Percentiles rank a stretch among this genome's conserved stretches.
These are phyloP conservation scores for Rhodosporidiobolus odoratus DNA, from an alignment of 768 basidiomycete species.

Conservation along the genomic window DNA sequence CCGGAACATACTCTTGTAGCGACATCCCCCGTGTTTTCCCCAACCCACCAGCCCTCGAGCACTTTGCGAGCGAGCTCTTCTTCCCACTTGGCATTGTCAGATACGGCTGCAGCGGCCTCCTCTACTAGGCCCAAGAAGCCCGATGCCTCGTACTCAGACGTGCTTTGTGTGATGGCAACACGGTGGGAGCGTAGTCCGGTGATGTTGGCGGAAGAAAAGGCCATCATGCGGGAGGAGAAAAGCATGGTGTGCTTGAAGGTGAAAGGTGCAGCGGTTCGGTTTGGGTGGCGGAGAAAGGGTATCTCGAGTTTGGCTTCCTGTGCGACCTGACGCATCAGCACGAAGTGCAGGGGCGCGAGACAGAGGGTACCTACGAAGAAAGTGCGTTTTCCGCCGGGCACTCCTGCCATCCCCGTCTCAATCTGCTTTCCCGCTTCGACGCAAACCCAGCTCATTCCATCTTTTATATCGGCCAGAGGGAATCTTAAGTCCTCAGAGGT, in stretches of 20 bases:
- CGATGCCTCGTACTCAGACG: conserved; percentile 8
- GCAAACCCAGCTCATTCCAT: conserved; percentile 10
- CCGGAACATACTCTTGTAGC: conserved; percentile 13
- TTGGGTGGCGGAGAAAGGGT: conserved; percentile 22
- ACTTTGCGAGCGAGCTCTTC: not conserved
- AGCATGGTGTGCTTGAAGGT: conserved; percentile 30
- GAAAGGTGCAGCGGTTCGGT: not conserved
- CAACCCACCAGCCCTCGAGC: conserved; percentile 12
- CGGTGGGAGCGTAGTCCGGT: conserved; percentile 22
- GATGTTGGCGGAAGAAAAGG: conserved; percentile 6
- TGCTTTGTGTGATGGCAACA: not conserved
- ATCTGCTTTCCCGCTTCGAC: conserved; percentile 29
- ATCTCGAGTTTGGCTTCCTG: conserved; percentile 38
- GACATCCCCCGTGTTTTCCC: conserved; percentile 6
- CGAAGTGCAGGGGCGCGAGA: too few species aligned
- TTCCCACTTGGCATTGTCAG: not conserved
- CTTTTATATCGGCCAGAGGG: not conserved
- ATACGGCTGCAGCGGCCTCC: too few species aligned
- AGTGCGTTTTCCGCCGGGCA: conserved; percentile 7
- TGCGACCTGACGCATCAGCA: not conserved
- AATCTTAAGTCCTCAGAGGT: not conserved
- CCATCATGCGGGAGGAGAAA: conserved; percentile 27
- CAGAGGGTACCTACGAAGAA: conserved; percentile 11
- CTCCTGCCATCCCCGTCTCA: conserved; percentile 9
- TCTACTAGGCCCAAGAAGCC: conserved; percentile 10